Conservation (phyloP, 2,329 filamentous ascomycete species). For the Epichloe sp. region DNA sequence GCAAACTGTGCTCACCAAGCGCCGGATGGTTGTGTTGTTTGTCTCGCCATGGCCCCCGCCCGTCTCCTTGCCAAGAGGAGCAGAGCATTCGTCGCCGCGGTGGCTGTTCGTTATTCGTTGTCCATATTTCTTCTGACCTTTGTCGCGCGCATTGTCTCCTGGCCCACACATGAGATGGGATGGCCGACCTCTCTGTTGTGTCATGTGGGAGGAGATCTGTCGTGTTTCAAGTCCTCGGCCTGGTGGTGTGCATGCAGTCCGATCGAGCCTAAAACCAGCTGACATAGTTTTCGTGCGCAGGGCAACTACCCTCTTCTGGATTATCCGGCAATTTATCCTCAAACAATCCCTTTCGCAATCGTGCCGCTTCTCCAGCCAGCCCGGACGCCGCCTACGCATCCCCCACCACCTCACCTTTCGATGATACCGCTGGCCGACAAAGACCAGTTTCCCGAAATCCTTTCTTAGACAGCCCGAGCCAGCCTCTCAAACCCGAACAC, state of each 20-base stretch:
- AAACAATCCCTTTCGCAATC: conserved; percentile 73
- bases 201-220: conserved; percentile 8
- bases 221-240: conserved; percentile 12
- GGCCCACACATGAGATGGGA: conserved; percentile 1
- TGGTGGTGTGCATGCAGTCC: not conserved
- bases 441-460: conserved; percentile 60
- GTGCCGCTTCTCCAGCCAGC: conserved; percentile 46
- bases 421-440: conserved; percentile 36
- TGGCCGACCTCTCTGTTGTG: conserved; percentile 4
- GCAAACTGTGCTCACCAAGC: not conserved
- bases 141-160: conserved; percentile 1
- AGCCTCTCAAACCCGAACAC: conserved; percentile 26
- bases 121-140: not conserved
- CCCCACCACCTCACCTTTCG: conserved; percentile 43
- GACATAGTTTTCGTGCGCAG: conserved; percentile 7
- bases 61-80: not conserved
- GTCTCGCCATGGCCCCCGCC: not conserved
- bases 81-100: not conserved
- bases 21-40: not conserved
- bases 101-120: not conserved
- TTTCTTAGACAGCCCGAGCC: conserved; percentile 49
- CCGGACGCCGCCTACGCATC: conserved; percentile 20
- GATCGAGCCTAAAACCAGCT: conserved; percentile 2
- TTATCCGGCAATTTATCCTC: conserved; percentile 59
- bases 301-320: conserved; percentile 18